A percentile compares a stretch with the other conserved stretches of the same genome.
Conservation (phyloP, 1,139 yeast species). For the Meyerozyma carpophila region DNA sequence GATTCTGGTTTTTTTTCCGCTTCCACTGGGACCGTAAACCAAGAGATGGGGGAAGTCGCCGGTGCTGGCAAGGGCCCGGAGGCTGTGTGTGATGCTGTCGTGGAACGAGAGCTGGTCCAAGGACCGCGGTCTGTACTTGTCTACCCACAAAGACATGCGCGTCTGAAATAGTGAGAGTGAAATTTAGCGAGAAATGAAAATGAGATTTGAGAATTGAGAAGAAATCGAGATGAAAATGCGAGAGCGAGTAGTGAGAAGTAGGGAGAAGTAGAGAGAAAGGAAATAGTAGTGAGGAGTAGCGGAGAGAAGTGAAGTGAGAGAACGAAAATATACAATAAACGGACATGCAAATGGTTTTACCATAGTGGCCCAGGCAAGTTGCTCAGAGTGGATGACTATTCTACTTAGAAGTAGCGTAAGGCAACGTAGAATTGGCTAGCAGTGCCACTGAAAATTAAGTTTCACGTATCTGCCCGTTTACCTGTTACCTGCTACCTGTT, state of each 20-base stretch:
- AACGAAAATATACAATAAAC: too few species aligned
- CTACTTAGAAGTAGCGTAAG: too few species aligned
- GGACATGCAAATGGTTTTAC: too few species aligned
- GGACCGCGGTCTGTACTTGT: constrained; percentile 77
- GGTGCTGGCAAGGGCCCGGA: constrained; percentile 60
- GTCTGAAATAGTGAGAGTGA: background rate
- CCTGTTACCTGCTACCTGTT: too few species aligned
- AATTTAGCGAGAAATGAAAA: background rate
- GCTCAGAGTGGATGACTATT: too few species aligned
- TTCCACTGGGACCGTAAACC: constrained; percentile 93
- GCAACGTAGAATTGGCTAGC: too few species aligned
- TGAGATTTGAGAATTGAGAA: background rate
- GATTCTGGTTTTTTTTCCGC: constrained; percentile 94
- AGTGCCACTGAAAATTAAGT: too few species aligned
- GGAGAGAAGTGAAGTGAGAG: background rate
- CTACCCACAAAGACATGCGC: constrained; percentile 91
- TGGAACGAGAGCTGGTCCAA: constrained; percentile 67
- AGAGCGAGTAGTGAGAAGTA: too few species aligned
- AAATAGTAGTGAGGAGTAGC: too few species aligned
- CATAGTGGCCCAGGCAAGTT: too few species aligned
- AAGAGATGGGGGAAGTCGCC: constrained; percentile 93
- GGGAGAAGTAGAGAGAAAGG: too few species aligned
- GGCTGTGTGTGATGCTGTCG: constrained; percentile 53
- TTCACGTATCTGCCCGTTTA: too few species aligned
- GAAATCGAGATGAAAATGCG: background rate